Percentiles rank a stretch among this genome's conserved stretches.
Conservation (phyloP, 306 rosid genomes). For the Urtica urens region DNA sequence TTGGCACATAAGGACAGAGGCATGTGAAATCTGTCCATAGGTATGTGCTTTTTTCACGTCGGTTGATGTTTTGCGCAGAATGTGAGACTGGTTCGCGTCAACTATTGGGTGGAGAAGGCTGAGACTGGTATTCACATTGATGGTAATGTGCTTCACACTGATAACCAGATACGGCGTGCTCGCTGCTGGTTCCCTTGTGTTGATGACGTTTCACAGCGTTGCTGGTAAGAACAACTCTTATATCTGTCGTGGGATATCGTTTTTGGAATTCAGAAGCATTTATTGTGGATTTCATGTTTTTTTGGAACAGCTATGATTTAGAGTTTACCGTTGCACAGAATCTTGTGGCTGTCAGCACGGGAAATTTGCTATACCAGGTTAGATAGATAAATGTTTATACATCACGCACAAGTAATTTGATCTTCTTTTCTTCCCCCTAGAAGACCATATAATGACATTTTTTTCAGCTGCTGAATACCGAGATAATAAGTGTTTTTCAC, state of each 20-base stretch:
- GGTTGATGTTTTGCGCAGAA: slow-evolving; percentile 81
- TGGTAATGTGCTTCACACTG: slow-evolving; percentile 53
- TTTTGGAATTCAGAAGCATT: background rate
- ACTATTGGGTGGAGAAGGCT: slow-evolving; percentile 84
- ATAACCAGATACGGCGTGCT: slow-evolving; percentile 86
- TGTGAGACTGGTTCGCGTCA: slow-evolving; percentile 70
- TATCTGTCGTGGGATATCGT: background rate
- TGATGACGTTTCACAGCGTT: slow-evolving; percentile 72
- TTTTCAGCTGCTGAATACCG: background rate
- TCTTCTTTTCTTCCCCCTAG: slow-evolving; percentile 4
- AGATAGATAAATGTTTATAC: slow-evolving; percentile 5
- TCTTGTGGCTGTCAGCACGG: slow-evolving; percentile 84
- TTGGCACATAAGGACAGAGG: too few relatives aligned
- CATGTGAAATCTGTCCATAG: too few relatives aligned
- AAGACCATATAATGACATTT: slow-evolving; percentile 7
- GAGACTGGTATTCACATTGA: slow-evolving; percentile 64
- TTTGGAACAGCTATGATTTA: slow-evolving; percentile 68
- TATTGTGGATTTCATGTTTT: slow-evolving; percentile 12
- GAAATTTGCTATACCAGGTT: slow-evolving; percentile 89
- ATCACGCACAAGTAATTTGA: slow-evolving; percentile 13
- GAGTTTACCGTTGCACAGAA: slow-evolving; percentile 87
- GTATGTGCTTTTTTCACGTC: too few relatives aligned
- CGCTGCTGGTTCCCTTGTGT: slow-evolving; percentile 97
- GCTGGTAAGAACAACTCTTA: slow-evolving; percentile 41
- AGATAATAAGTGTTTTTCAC: background rate